These are phyloP conservation scores for Nothopassalora personata DNA, from an alignment of 2,329 filamentous ascomycete genomes.

Conservation along the genomic window DNA sequence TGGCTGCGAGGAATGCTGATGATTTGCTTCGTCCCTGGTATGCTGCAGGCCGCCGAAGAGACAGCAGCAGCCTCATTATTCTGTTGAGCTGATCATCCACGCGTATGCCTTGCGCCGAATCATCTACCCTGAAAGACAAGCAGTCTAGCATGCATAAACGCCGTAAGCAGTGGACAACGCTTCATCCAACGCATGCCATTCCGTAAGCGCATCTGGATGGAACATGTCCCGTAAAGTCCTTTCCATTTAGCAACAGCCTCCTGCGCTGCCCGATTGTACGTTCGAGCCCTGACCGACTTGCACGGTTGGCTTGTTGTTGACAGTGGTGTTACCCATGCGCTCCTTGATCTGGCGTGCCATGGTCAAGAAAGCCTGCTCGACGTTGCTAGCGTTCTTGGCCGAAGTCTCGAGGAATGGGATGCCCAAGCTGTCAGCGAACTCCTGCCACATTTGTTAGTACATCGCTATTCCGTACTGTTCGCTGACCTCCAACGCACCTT, in stretches of 20 bases:
- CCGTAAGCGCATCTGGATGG: constrained; percentile 2
- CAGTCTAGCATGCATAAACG: constrained; percentile 25
- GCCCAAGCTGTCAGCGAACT: constrained; percentile 96
- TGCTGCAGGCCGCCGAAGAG: constrained; percentile 6
- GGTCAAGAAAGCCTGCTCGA: constrained; percentile 99
- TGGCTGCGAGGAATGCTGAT: constrained; percentile 1
- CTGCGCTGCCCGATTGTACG: constrained; percentile 78
- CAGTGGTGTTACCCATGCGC: constrained; percentile 94
- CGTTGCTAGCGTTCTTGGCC: constrained; percentile 98
- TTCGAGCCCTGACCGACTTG: constrained; percentile 93
- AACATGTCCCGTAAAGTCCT: constrained; percentile 5
- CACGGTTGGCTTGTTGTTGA: constrained; percentile 98
- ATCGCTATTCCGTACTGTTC: neutral
- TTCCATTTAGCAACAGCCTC: constrained; percentile 76
- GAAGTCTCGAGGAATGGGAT: constrained; percentile 99
- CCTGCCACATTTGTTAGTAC: constrained; percentile 50
- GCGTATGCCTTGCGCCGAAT: constrained; percentile 18
- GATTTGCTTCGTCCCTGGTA: constrained; percentile 1
- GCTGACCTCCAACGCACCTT: constrained; percentile 64
- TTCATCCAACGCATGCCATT: constrained; percentile 1
- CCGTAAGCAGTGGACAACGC: constrained; percentile 10
- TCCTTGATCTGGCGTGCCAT: constrained; percentile 99
- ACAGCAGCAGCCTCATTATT: constrained; percentile 15
- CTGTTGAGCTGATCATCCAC: constrained; percentile 19
- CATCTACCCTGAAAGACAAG: constrained; percentile 21